phyloP scores from a whole-genome alignment of 805 yeast species.

The Kockiozyma suomiensis region DNA sequence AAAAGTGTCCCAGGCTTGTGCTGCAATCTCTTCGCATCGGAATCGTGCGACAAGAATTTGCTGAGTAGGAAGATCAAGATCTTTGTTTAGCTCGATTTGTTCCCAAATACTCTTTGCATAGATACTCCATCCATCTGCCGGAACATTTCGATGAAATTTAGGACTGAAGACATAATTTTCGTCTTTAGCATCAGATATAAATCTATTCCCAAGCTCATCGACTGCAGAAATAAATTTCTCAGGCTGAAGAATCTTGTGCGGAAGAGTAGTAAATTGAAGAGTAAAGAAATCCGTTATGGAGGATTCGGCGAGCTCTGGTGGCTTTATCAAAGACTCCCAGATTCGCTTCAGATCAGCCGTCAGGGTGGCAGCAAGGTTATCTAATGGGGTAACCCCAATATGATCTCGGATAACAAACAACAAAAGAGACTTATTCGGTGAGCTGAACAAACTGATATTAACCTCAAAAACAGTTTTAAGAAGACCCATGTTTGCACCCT shows the following conservation, averaged over 20 bases:
- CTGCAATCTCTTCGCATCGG: constrained; percentile 87
- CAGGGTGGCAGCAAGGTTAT: constrained; percentile 67
- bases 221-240: constrained; percentile 69
- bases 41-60: constrained; percentile 92
- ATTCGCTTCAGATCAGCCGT: constrained; percentile 69
- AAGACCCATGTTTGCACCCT: constrained; percentile 96
- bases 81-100: constrained; percentile 89
- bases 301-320: constrained; percentile 59
- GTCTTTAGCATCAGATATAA: constrained; percentile 42
- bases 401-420: constrained; percentile 92
- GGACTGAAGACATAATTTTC: constrained; percentile 56
- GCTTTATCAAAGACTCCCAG: constrained; percentile 80
- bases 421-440: constrained; percentile 56
- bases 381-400: constrained; percentile 81
- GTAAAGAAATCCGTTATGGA: constrained; percentile 79
- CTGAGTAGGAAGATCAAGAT: constrained; percentile 94
- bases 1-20: constrained; percentile 53
- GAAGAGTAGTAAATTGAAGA: constrained; percentile 73
- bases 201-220: constrained; percentile 61
- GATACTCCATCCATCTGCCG: constrained; percentile 94
- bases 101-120: constrained; percentile 93
- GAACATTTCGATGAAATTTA: constrained; percentile 79
- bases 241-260: constrained; percentile 82
- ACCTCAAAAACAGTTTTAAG: constrained; percentile 96
- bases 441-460: constrained; percentile 71